Percentiles rank a stretch among this genome's conserved stretches.
Conservation (phyloP, 768 basidiomycete species). For the Leccinellum rugosiceps region DNA sequence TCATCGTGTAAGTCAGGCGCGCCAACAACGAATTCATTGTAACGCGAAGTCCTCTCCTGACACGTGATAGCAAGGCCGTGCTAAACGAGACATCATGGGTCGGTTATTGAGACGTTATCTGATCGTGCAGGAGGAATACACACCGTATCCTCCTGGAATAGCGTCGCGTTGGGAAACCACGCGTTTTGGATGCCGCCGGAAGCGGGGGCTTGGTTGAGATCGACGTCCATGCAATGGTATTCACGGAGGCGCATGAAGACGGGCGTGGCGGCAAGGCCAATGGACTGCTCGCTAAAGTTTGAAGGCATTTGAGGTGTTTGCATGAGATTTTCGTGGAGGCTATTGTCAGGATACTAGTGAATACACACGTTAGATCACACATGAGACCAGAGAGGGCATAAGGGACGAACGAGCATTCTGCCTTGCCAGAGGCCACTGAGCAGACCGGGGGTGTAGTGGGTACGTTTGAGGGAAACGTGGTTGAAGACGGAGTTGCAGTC, state of each 20-base stretch:
- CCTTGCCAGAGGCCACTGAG: conserved; percentile 63
- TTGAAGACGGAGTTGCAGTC: conserved; percentile 42
- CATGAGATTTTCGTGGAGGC: conserved; percentile 18
- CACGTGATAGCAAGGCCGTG: conserved; percentile 22
- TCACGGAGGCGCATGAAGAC: conserved; percentile 60
- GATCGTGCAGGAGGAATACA: conserved; percentile 8
- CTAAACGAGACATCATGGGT: conserved; percentile 6
- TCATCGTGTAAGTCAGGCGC: conserved; percentile 41
- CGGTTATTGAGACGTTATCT: conserved; percentile 2
- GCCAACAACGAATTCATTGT: conserved; percentile 41
- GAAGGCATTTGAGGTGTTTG: conserved; percentile 22
- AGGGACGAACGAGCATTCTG: conserved; percentile 51
- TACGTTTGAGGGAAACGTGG: conserved; percentile 26
- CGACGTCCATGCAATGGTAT: conserved; percentile 42
- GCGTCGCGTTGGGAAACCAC: conserved; percentile 34
- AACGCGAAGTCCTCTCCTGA: conserved; percentile 29
- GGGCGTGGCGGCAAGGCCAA: conserved; percentile 44
- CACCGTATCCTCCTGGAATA: conserved; percentile 22
- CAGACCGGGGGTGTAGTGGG: conserved; percentile 47
- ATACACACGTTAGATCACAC: background rate
- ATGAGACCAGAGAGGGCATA: background rate
- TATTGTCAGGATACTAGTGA: conserved; percentile 21
- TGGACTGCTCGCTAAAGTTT: conserved; percentile 33
- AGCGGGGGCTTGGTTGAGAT: conserved; percentile 32
- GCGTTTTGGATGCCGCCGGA: conserved; percentile 40